Evolutionary conservation across 345 rosid species (phyloP).

Genomic region (Crucihimalaya himalaica): DNA sequence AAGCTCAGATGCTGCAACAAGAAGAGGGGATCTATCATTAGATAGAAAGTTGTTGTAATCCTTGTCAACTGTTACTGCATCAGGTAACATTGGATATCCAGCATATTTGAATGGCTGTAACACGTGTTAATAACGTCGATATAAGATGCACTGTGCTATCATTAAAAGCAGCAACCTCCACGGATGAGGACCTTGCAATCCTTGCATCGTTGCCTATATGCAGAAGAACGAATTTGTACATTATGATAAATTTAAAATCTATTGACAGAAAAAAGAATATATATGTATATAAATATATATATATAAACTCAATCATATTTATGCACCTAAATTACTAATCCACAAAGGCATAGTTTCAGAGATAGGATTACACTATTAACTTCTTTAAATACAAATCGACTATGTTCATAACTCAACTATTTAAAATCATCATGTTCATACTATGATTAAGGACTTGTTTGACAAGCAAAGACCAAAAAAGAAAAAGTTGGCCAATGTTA

Average conservation of each 20-base stretch:
- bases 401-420: not conserved
- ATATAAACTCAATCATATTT: slow-evolving; percentile 7
- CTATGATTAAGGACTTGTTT: slow-evolving; percentile 1
- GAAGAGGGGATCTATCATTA: slow-evolving; percentile 88
- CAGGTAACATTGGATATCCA: slow-evolving; percentile 97
- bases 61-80: slow-evolving; percentile 84
- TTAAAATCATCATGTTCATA: not conserved
- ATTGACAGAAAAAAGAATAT: not conserved
- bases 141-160: slow-evolving; percentile 96
- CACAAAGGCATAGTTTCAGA: slow-evolving; percentile 11
- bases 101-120: slow-evolving; percentile 98
- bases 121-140: slow-evolving; percentile 77
- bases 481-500: no score
- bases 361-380: slow-evolving; percentile 6
- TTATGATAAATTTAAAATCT: no score
- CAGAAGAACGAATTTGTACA: slow-evolving; percentile 9
- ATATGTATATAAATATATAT: no score
- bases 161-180: slow-evolving; percentile 96
- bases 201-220: slow-evolving; percentile 97
- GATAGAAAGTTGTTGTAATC: slow-evolving; percentile 93
- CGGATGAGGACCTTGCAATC: slow-evolving; percentile 98
- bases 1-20: slow-evolving; percentile 98
- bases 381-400: slow-evolving; percentile 5
- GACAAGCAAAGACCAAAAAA: no score
- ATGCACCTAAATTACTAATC: slow-evolving; percentile 1